Evolutionary conservation across 106 monocot genomes (phyloP).

Genomic region (Narthecium ossifragum): DNA sequence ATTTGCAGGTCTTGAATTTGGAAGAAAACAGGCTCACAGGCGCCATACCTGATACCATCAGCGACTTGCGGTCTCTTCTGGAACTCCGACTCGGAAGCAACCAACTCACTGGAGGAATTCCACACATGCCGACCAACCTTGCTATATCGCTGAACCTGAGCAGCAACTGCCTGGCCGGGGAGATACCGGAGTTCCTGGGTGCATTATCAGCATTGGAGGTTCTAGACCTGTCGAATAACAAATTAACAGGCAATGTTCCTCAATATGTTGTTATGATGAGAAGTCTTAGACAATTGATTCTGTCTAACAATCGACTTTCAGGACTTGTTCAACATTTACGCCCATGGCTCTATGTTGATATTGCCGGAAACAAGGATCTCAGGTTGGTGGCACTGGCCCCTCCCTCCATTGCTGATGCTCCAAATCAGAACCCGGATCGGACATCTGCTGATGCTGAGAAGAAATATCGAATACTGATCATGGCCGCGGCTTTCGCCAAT

Average conservation of each 20-base stretch:
- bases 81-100: constrained; percentile 54
- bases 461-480: too few relatives aligned
- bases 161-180: constrained; percentile 32
- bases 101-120: constrained; percentile 31
- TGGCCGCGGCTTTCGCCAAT: too few relatives aligned
- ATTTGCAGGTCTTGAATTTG: constrained; percentile 31
- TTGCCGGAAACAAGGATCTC: constrained; percentile 25
- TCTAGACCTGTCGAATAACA: constrained; percentile 53
- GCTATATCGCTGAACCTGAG: constrained; percentile 44
- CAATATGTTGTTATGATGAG: constrained; percentile 6
- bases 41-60: constrained; percentile 28
- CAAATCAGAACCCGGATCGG: too few relatives aligned
- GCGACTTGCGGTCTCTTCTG: constrained; percentile 9
- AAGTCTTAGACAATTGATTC: constrained; percentile 28
- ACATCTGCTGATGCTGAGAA: too few relatives aligned
- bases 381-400: too few relatives aligned
- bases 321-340: constrained; percentile 31
- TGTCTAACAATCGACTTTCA: constrained; percentile 45
- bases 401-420: too few relatives aligned
- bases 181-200: constrained; percentile 22
- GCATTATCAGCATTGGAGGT: constrained; percentile 15
- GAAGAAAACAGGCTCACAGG: constrained; percentile 31
- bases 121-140: constrained; percentile 34
- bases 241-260: constrained; percentile 41
- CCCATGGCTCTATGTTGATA: neutral